Evolutionary conservation across 2,329 filamentous ascomycete species (phyloP), one percentile per base, ranked within the genome.

Genomic region (Fusarium pseudonygamai): DNA sequence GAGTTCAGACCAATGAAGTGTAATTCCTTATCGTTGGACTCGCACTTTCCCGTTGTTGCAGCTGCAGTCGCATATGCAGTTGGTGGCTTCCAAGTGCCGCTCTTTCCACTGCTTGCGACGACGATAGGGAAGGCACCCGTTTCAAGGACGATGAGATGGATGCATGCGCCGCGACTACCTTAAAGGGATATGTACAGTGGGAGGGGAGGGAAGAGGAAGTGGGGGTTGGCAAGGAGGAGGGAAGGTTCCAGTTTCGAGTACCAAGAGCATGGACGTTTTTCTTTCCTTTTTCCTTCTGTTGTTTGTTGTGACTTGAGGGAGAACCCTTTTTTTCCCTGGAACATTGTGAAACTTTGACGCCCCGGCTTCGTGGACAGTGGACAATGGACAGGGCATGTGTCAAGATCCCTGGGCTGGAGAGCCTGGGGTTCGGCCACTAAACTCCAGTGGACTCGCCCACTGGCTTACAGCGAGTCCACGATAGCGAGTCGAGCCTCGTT

Each of bases 231-330:
- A 36, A 50, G 28, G 22, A 22, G 26, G 67, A 72, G 71, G 60
- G 72, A 74, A 74, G 67, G 71, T 74, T 74, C 71, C 71, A 74
- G 71, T 61, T 58, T 63, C 49, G 13, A 47, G 60, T 20, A 47
- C 59, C 34, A 24, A 53, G 60, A 72, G 64, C 55, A 69, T 73
- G 45, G 69, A 66, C 42, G 55, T 37, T 59, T 69, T 53, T 49
- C 52, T 39, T 47, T n/a, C 18, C 18, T 45, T 45, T 45, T 45
- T 45, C 30, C 30, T 30, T 12, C 13, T 45, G 43, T 49, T 32
- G 36, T 45, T 52, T 53, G 20, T 37, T 67, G 34, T 36, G 7
- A 60, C 18, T 45, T 10, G 32, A 52, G 20, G n/a, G 13, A 34
- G 42, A 40, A 43, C 49, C 49, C 64, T n/a, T 57, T 66, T 65